Percentiles rank a stretch among this genome's conserved stretches.
phyloP scores from a whole-genome alignment of 2,329 filamentous ascomycete species.

The Myotisia sp. region DNA sequence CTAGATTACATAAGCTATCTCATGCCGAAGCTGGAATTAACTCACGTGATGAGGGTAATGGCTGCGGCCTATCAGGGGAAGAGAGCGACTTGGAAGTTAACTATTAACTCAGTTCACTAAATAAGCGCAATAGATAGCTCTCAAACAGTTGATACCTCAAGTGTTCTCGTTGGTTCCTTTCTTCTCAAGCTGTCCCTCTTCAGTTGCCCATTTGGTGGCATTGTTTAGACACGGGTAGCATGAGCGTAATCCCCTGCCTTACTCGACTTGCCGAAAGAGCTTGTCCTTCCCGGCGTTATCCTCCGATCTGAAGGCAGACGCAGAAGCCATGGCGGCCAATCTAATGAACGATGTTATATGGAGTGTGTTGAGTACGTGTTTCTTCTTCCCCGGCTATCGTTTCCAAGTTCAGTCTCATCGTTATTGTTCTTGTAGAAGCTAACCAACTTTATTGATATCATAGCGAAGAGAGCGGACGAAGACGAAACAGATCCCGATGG shows the following conservation, averaged over 20 bases:
- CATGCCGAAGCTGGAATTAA: too few relatives aligned
- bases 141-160: too few relatives aligned
- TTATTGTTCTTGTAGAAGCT: too few relatives aligned
- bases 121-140: too few relatives aligned
- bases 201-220: too few relatives aligned
- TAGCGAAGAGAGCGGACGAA: constrained; percentile 13
- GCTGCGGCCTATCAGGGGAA: too few relatives aligned
- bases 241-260: constrained; percentile 22
- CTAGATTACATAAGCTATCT: too few relatives aligned
- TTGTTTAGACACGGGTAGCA: constrained; percentile 20
- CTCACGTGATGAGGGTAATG: too few relatives aligned
- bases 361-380: not conserved
- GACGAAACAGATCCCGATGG: constrained; percentile 14
- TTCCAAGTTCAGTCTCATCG: not conserved
- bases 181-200: too few relatives aligned
- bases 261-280: constrained; percentile 23
- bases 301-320: constrained; percentile 1
- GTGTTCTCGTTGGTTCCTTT: too few relatives aligned
- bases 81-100: too few relatives aligned
- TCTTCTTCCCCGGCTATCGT: not conserved
- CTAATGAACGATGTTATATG: constrained; percentile 19
- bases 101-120: too few relatives aligned
- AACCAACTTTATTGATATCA: not conserved
- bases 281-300: constrained; percentile 13
- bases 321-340: constrained; percentile 24